These are phyloP conservation scores for Venturia pyrina DNA, from an alignment of 2,329 filamentous ascomycete genomes.

Conservation along the genomic window DNA sequence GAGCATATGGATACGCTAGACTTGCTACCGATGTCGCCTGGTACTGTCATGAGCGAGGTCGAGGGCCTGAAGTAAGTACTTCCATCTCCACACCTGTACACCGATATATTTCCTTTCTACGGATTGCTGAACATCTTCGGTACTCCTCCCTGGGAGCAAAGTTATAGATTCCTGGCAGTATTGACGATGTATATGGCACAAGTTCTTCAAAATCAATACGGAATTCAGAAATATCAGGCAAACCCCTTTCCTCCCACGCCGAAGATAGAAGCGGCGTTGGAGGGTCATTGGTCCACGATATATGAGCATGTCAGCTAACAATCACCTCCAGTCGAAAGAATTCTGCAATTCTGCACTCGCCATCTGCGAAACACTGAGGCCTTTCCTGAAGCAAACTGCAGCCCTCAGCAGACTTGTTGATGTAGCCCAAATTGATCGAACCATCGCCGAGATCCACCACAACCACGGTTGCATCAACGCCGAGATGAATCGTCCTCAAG, in stretches of 20 bases:
- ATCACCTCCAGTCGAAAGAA: slow-evolving; percentile 6
- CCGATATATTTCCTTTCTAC: background rate
- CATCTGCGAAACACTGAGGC: slow-evolving; percentile 14
- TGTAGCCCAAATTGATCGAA: slow-evolving; percentile 10
- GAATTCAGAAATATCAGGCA: background rate
- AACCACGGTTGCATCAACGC: slow-evolving; percentile 16
- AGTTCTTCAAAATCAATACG: background rate
- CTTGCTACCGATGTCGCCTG: slow-evolving; percentile 15
- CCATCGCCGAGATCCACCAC: slow-evolving; percentile 15
- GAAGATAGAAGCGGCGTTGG: background rate
- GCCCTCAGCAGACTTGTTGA: background rate
- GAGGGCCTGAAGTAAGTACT: slow-evolving; percentile 3
- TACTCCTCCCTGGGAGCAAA: no score
- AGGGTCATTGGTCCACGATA: background rate
- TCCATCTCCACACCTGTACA: background rate
- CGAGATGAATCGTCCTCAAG: slow-evolving; percentile 16
- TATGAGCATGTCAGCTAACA: background rate
- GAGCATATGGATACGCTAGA: slow-evolving; percentile 11
- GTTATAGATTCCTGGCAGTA: no score
- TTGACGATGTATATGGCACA: no score
- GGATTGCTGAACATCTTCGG: no score
- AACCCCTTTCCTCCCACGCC: background rate
- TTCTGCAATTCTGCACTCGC: slow-evolving; percentile 14
- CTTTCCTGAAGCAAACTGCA: background rate
- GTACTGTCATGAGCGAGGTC: slow-evolving; percentile 16